Conservation (phyloP, 139 green algal genomes). For the Chlorella sp. region DNA sequence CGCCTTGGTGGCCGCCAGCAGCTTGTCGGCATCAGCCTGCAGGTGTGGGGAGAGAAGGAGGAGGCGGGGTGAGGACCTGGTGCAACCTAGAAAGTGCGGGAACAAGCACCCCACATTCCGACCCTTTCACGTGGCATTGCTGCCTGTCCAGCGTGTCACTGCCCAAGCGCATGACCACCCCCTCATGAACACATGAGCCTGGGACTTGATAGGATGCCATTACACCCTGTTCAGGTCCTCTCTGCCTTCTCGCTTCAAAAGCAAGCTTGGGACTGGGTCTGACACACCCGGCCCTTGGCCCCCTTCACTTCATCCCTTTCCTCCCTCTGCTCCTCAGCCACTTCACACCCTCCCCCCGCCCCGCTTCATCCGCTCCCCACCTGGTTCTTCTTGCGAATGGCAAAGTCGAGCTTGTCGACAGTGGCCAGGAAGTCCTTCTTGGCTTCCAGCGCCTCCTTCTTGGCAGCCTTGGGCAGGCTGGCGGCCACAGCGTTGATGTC, state of each 20-base stretch:
- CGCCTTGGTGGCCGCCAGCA: constrained; percentile 62
- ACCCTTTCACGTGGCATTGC: no score
- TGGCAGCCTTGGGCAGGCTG: constrained; percentile 78
- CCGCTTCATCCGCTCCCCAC: neutral
- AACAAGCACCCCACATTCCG: no score
- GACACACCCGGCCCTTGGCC: no score
- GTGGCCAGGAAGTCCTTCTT: constrained; percentile 81
- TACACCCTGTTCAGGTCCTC: no score
- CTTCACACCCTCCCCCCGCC: no score
- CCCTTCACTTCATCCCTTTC: neutral
- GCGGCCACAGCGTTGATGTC: constrained; percentile 86
- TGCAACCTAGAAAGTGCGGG: neutral
- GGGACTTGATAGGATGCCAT: no score
- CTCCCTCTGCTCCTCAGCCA: neutral
- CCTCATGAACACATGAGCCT: neutral
- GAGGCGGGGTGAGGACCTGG: neutral
- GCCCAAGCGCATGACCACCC: no score
- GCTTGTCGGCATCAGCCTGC: constrained; percentile 50
- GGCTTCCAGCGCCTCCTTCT: constrained; percentile 74
- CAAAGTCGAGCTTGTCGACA: constrained; percentile 87
- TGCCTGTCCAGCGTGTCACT: neutral
- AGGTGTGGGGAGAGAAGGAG: neutral
- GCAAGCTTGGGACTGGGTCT: no score
- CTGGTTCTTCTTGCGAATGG: constrained; percentile 88
- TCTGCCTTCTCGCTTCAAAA: no score